A percentile compares a stretch with the other conserved stretches of the same genome.
These are phyloP conservation scores for Kwoniella sp. DNA, from an alignment of 768 basidiomycete genomes.

Conservation along the genomic window DNA sequence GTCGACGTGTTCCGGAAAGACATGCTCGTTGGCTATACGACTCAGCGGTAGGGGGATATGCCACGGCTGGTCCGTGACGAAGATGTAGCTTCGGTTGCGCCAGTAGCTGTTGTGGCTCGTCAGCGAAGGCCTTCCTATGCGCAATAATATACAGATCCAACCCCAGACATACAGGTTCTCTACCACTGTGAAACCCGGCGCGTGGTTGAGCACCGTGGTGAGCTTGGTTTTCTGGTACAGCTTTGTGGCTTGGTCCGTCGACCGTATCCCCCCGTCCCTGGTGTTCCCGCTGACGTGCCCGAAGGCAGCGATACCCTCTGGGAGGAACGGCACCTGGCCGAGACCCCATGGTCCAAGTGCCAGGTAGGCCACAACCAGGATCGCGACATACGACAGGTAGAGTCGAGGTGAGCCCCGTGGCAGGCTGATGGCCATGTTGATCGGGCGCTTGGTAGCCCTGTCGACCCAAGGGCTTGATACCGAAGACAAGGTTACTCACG, in stretches of 20 bases:
- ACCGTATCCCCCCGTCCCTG: constrained; percentile 10
- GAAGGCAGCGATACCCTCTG: constrained; percentile 1
- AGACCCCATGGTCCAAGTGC: constrained; percentile 6
- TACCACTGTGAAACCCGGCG: constrained; percentile 31
- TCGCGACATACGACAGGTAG: constrained; percentile 2
- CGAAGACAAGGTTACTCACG: too few species aligned
- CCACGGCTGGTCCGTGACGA: constrained; percentile 33
- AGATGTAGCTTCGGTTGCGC: constrained; percentile 26
- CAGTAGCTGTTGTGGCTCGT: constrained; percentile 32
- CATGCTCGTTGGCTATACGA: neutral
- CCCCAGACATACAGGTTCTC: constrained; percentile 21
- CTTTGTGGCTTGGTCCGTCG: constrained; percentile 8
- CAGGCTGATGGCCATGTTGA: neutral
- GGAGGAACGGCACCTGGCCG: constrained; percentile 9
- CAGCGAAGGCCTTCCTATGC: neutral
- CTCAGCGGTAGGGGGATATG: constrained; percentile 10
- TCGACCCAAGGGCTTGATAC: too few species aligned
- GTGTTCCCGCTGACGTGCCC: constrained; percentile 10
- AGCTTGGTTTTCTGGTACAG: constrained; percentile 5
- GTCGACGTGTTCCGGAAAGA: constrained; percentile 5
- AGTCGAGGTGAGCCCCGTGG: neutral
- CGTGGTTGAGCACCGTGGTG: constrained; percentile 23
- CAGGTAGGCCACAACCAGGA: neutral
- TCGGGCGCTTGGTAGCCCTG: too few species aligned
- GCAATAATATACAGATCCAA: neutral